A percentile compares a stretch with the other conserved stretches of the same genome.
Conservation (phyloP, 108 stramenopile species). For the Nannochloropsis salina region DNA sequence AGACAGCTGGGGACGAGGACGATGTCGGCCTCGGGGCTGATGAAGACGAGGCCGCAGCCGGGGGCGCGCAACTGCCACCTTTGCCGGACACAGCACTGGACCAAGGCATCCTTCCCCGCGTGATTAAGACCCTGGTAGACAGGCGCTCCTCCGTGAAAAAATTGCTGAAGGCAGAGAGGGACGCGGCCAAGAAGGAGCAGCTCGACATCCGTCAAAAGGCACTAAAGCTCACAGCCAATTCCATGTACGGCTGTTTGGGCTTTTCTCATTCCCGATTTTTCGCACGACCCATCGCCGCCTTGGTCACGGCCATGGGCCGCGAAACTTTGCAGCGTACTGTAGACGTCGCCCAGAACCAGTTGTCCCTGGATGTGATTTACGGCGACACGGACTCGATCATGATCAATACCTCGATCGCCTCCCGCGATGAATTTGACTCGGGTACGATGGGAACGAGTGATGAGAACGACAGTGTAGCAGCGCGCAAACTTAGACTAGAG, state of each 20-base stretch:
- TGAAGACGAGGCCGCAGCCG: constrained; percentile 40
- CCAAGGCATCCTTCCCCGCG: constrained; percentile 86
- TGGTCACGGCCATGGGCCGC: constrained; percentile 94
- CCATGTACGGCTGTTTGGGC: constrained; percentile 99
- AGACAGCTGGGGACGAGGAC: constrained; percentile 27
- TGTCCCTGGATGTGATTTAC: constrained; percentile 97
- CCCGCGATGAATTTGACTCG: constrained; percentile 18
- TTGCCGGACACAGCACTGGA: constrained; percentile 65
- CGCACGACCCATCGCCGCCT: constrained; percentile 94
- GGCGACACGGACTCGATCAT: constrained; percentile 99
- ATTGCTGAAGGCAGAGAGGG: constrained; percentile 64
- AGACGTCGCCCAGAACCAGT: constrained; percentile 76
- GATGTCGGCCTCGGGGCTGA: constrained; percentile 33
- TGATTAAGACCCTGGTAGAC: constrained; percentile 90
- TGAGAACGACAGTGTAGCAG: background rate
- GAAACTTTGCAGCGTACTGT: constrained; percentile 94
- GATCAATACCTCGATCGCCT: constrained; percentile 87
- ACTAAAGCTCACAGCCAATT: constrained; percentile 93
- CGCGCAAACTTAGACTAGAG: background rate
- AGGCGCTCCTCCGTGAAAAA: constrained; percentile 88
- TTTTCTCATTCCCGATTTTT: constrained; percentile 92
- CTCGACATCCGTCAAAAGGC: constrained; percentile 97
- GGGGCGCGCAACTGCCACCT: constrained; percentile 65
- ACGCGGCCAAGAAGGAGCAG: constrained; percentile 53
- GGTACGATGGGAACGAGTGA: constrained; percentile 56